Conservation (phyloP, 805 yeast species). For the Barnettozyma wickerhamii region DNA sequence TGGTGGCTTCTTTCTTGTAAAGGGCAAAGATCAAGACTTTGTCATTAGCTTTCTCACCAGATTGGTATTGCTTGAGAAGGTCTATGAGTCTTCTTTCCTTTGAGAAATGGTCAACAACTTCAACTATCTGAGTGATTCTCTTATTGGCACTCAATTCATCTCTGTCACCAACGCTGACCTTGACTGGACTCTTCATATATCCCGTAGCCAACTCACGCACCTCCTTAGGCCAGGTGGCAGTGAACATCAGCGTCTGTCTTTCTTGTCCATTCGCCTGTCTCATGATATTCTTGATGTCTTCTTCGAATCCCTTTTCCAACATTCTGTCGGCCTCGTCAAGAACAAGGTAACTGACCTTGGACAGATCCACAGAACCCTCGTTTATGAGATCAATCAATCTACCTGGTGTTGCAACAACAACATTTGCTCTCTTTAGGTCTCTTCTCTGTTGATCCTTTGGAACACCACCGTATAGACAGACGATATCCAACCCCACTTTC, state of each 20-base stretch:
- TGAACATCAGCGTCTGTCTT: constrained; percentile 95
- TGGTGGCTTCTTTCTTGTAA: constrained; percentile 93
- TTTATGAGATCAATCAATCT: constrained; percentile 85
- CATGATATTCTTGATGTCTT: constrained; percentile 85
- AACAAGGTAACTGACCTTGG: constrained; percentile 69
- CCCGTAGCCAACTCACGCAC: constrained; percentile 87
- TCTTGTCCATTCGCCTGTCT: constrained; percentile 44
- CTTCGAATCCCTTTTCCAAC: constrained; percentile 98
- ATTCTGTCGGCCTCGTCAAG: constrained; percentile 98
- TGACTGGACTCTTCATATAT: constrained; percentile 83
- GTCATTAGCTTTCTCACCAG: constrained; percentile 63
- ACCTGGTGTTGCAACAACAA: constrained; percentile 98
- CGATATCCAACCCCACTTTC: constrained; percentile 59
- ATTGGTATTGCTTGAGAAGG: constrained; percentile 68
- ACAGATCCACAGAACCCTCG: constrained; percentile 76
- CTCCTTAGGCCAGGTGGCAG: constrained; percentile 99
- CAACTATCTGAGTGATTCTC: constrained; percentile 89
- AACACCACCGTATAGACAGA: constrained; percentile 96
- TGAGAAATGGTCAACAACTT: constrained; percentile 75
- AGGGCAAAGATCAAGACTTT: constrained; percentile 89
- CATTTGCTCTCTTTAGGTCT: constrained; percentile 60
- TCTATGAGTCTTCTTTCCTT: constrained; percentile 77
- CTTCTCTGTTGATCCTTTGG: constrained; percentile 88
- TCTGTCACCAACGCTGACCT: constrained; percentile 88
- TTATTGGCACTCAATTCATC: constrained; percentile 94